Conservation (phyloP, 352 stramenopile genomes). For the Globisporangium emineosum region DNA sequence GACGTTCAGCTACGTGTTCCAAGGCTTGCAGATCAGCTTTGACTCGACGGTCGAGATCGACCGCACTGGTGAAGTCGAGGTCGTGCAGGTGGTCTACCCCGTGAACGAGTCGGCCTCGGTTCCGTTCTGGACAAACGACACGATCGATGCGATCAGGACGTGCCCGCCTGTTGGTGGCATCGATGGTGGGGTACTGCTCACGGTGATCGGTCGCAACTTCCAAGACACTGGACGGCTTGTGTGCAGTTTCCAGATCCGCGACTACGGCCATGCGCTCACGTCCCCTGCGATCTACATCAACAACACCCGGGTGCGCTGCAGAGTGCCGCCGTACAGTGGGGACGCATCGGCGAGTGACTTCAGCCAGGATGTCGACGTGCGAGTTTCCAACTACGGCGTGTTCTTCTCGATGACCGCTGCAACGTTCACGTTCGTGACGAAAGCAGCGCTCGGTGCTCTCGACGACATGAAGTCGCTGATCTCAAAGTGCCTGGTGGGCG, state of each 20-base stretch:
- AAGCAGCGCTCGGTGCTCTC: slow-evolving; percentile 7
- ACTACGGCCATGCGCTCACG: slow-evolving; percentile 23
- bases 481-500: slow-evolving; percentile 29
- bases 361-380: slow-evolving; percentile 35
- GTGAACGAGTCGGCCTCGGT: slow-evolving; percentile 89
- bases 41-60: slow-evolving; percentile 73
- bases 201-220: slow-evolving; percentile 96
- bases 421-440: slow-evolving; percentile 38
- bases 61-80: slow-evolving; percentile 83
- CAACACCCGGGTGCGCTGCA: slow-evolving; percentile 77
- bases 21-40: slow-evolving; percentile 46
- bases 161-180: slow-evolving; percentile 60
- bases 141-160: slow-evolving; percentile 89
- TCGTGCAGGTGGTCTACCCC: slow-evolving; percentile 88
- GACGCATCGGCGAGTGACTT: slow-evolving; percentile 18
- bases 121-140: slow-evolving; percentile 92
- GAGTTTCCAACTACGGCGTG: slow-evolving; percentile 82
- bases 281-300: slow-evolving; percentile 74
- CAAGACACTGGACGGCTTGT: slow-evolving; percentile 75
- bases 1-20: slow-evolving; percentile 67
- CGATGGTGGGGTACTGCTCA: slow-evolving; percentile 63
- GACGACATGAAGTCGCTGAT: slow-evolving; percentile 30
- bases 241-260: slow-evolving; percentile 71
- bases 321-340: slow-evolving; percentile 58
- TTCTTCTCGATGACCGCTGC: slow-evolving; percentile 65